Percentiles rank a stretch among this genome's conserved stretches.
Conservation (phyloP, 2,329 filamentous ascomycete genomes). For the Cadophora sp. region DNA sequence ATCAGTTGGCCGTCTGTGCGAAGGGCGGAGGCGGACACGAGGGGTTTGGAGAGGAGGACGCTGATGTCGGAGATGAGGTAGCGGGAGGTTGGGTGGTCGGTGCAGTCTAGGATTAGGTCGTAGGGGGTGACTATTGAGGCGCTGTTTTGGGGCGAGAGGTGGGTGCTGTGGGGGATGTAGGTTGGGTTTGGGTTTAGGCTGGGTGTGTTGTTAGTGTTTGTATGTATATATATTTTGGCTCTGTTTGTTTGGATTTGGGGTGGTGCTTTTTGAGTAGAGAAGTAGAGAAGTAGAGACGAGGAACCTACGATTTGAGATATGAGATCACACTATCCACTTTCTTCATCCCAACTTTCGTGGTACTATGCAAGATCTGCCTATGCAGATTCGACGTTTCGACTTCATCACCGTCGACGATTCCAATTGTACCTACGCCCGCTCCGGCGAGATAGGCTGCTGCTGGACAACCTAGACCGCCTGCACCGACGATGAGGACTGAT, state of each 20-base stretch:
- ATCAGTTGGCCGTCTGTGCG: conserved; percentile 90
- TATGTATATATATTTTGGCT: no score
- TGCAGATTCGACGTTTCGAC: conserved; percentile 94
- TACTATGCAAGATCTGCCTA: conserved; percentile 84
- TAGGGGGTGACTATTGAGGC: conserved; percentile 71
- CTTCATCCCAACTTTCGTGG: conserved; percentile 70
- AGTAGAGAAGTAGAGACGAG: background rate
- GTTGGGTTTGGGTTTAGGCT: conserved; percentile 76
- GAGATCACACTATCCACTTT: conserved; percentile 82
- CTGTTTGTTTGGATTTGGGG: no score
- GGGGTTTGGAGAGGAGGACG: conserved; percentile 76
- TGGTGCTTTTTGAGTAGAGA: no score
- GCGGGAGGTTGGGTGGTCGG: conserved; percentile 88
- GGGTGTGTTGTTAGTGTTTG: conserved; percentile 4
- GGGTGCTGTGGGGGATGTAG: conserved; percentile 67
- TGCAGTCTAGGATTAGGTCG: conserved; percentile 91
- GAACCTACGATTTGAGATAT: conserved; percentile 60
- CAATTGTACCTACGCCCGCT: conserved; percentile 83
- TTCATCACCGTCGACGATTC: conserved; percentile 84
- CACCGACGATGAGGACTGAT: conserved; percentile 81
- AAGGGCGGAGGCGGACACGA: conserved; percentile 90
- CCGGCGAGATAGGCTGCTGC: conserved; percentile 92
- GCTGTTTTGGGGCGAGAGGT: conserved; percentile 74
- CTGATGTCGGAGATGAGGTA: conserved; percentile 94
- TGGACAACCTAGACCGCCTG: conserved; percentile 90